Base-by-base conservation (phyloP, 1,284 basidiomycete species). In the Rhodotorula mucilaginosa region DNA sequence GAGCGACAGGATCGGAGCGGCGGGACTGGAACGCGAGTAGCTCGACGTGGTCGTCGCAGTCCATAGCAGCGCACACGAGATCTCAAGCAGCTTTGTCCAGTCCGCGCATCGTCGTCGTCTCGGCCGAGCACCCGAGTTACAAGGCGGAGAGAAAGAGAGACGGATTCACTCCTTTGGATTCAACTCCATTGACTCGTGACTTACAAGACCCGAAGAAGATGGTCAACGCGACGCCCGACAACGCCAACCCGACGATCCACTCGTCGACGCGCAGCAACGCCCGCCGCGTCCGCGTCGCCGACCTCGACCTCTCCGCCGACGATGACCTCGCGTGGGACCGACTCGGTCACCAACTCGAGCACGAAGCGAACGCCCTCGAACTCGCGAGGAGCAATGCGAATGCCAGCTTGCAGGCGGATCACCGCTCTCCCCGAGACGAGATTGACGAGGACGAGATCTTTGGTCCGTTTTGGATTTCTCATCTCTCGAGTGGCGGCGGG, bases 371-470 rank as follows among this genome's bases (percentile, higher is more conserved):
- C 16, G 44, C 12, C 34, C 23, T 26, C 39, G 46, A 52, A 57
- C 52, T 23, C 23, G 16, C 26, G 26, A 16, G 16, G 26, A n/a
- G 54, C 21, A 29, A 13, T 13, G 26, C 10, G 56, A 23, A 51
- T 49, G 15, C 61, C 34, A 18, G 69, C 64, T 8, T 34, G 34
- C 26, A 29, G 54, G 12, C 23, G 34, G 19, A 15, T 8, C 26
- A 15, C 19, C 16, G 13, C 47, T 23, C 34, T 34, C 34, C 12
- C 39, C 39, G 39, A 13, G 76, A 67, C 65, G 73, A 72, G 60
- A 89, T 90, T 65, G 89, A 90, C 80, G 83, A 85, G 73, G 86
- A 88, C 59, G 88, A 89, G 79, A 85, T 90, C 71, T 90, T 86
- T 76, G 88, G 89, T 88, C 74, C 39, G 39, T 44, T 34, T 26